Conservation (phyloP, 371 early-diverging fungal species). For the Choanephora cucurbitarum region DNA sequence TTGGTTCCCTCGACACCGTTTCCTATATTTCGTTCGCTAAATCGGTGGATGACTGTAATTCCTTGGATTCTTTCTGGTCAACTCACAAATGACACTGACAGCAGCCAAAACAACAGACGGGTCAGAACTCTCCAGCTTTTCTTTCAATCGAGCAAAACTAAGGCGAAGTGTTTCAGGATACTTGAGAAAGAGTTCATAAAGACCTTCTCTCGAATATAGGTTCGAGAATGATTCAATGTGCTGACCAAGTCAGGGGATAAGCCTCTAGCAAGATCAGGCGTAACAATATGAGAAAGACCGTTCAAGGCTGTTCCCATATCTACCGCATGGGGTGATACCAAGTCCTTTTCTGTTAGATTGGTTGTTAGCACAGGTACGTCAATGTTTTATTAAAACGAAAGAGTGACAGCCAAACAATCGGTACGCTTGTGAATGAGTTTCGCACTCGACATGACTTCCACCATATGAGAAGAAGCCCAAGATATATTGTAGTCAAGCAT, state of each 20-base stretch:
- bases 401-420: slow-evolving; percentile 91
- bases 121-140: slow-evolving; percentile 90
- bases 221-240: slow-evolving; percentile 88
- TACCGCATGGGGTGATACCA: slow-evolving; percentile 74
- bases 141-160: slow-evolving; percentile 88
- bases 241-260: slow-evolving; percentile 85
- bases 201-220: slow-evolving; percentile 93
- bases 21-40: too few relatives aligned
- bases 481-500: slow-evolving; percentile 96
- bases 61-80: slow-evolving; percentile 88
- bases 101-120: slow-evolving; percentile 90
- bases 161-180: slow-evolving; percentile 86
- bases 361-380: slow-evolving; percentile 96
- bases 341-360: slow-evolving; percentile 95
- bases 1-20: too few relatives aligned
- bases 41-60: too few relatives aligned
- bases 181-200: too few relatives aligned
- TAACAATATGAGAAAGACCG: slow-evolving; percentile 89
- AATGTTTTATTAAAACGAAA: slow-evolving; percentile 90
- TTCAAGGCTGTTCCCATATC: slow-evolving; percentile 92
- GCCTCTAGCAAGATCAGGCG: slow-evolving; percentile 88
- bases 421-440: slow-evolving; percentile 84
- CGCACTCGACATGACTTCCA: slow-evolving; percentile 94
- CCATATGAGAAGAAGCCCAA: slow-evolving; percentile 95
- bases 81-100: slow-evolving; percentile 94